phyloP scores from a whole-genome alignment of 225 moss, liverwort and hornwort species.

The Marchantia polymorpha region DNA sequence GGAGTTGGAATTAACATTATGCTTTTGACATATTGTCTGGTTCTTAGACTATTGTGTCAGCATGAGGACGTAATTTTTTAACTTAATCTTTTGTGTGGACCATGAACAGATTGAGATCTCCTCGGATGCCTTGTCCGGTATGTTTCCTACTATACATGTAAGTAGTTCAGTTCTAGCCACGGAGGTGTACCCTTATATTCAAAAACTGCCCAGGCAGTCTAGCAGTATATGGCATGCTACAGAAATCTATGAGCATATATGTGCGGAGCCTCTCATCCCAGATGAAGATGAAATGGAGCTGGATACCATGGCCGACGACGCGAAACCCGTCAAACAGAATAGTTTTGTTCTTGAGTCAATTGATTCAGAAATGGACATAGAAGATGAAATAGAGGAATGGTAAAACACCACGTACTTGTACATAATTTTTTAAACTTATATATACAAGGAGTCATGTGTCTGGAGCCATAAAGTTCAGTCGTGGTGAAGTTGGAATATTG shows the following conservation, averaged over 20 bases:
- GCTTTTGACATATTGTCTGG: not conserved
- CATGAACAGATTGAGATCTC: conserved; percentile 26
- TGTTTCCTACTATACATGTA: conserved; percentile 7
- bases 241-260: not conserved
- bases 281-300: conserved; percentile 18
- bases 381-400: conserved; percentile 52
- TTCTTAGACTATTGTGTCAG: not conserved
- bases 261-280: not conserved
- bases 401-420: conserved; percentile 16
- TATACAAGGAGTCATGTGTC: not conserved
- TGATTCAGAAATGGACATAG: conserved; percentile 24
- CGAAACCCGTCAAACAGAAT: not conserved
- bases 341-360: conserved; percentile 14
- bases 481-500: too few relatives aligned
- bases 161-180: conserved; percentile 18
- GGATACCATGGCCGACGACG: not conserved
- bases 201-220: conserved; percentile 9
- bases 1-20: not conserved
- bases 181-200: conserved; percentile 24
- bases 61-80: not conserved
- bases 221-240: not conserved
- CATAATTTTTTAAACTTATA: not conserved
- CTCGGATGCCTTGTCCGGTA: conserved; percentile 2
- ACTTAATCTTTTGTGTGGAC: not conserved
- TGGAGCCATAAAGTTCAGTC: not conserved